A percentile compares a stretch with the other conserved stretches of the same genome.
Evolutionary conservation across 768 basidiomycete genomes (phyloP).

Genomic region (Crucibulum laeve): DNA sequence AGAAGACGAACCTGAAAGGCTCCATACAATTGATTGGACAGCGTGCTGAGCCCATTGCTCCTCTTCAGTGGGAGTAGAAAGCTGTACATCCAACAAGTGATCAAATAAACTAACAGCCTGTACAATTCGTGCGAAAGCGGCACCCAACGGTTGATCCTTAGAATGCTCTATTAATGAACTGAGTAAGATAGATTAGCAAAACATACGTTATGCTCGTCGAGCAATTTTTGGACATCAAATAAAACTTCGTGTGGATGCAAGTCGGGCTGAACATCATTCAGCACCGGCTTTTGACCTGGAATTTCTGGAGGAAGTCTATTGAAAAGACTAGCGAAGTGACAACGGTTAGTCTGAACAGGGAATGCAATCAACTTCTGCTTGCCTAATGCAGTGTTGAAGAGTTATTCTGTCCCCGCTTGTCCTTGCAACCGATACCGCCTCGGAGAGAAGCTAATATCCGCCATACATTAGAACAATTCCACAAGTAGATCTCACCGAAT

Average conservation of each 20-base stretch:
- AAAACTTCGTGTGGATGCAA: constrained; percentile 74
- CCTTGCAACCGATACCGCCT: constrained; percentile 77
- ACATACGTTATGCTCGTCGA: constrained; percentile 59
- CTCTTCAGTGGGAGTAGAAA: constrained; percentile 39
- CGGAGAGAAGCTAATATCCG: constrained; percentile 56
- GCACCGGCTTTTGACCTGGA: constrained; percentile 39
- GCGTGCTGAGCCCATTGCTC: constrained; percentile 74
- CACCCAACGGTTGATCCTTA: constrained; percentile 68
- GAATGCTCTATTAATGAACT: background rate
- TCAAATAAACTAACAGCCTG: constrained; percentile 69
- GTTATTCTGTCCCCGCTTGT: constrained; percentile 67
- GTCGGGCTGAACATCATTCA: constrained; percentile 75
- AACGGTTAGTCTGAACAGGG: constrained; percentile 2
- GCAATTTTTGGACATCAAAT: constrained; percentile 73
- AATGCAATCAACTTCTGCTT: constrained; percentile 4
- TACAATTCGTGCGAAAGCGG: constrained; percentile 63
- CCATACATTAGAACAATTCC: constrained; percentile 5
- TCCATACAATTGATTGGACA: constrained; percentile 73
- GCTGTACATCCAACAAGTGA: constrained; percentile 61
- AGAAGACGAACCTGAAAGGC: constrained; percentile 48
- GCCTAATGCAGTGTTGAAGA: constrained; percentile 81
- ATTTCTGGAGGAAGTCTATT: constrained; percentile 61
- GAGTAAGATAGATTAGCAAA: constrained; percentile 1
- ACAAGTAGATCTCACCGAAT: background rate
- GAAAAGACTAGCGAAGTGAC: constrained; percentile 44